A percentile compares a stretch with the other conserved stretches of the same genome.
These are phyloP conservation scores for Euphorbia lathyris DNA, from an alignment of 345 rosid species.

Conservation along the genomic window DNA sequence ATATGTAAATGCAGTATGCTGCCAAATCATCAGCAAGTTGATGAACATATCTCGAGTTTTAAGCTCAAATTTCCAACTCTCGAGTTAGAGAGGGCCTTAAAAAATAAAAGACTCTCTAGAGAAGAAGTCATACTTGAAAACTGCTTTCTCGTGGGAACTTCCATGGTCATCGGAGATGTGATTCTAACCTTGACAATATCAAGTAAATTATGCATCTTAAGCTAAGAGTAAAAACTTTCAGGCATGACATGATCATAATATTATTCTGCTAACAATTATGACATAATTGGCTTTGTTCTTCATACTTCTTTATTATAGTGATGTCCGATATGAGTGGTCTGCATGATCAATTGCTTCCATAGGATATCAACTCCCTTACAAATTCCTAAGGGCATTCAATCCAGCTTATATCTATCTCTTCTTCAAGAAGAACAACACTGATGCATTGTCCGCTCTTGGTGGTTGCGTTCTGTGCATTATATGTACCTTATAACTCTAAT, in stretches of 20 bases:
- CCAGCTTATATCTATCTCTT: conserved; percentile 72
- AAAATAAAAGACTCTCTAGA: conserved; percentile 77
- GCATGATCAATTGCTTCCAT: too few species aligned
- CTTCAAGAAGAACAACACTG: conserved; percentile 70
- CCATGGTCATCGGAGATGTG: conserved; percentile 96
- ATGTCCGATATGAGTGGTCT: conserved; percentile 98
- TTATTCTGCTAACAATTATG: not conserved
- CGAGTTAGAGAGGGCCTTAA: conserved; percentile 80
- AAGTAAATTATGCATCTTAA: conserved; percentile 37
- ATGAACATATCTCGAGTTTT: conserved; percentile 85
- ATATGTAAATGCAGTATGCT: conserved; percentile 80
- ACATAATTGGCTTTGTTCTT: too few species aligned
- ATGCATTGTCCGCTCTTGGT: conserved; percentile 93
- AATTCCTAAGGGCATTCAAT: conserved; percentile 73
- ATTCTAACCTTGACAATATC: conserved; percentile 94
- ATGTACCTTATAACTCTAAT: conserved; percentile 41
- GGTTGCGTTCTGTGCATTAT: conserved; percentile 95
- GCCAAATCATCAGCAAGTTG: conserved; percentile 95
- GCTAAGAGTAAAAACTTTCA: not conserved
- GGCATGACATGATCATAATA: not conserved
- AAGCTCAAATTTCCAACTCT: conserved; percentile 92
- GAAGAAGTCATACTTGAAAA: conserved; percentile 66
- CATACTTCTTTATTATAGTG: conserved; percentile 47
- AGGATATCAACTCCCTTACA: too few species aligned
- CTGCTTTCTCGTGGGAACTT: conserved; percentile 85